Evolutionary conservation across 306 rosid genomes (phyloP).

Genomic region (Cucurbita ficifolia): DNA sequence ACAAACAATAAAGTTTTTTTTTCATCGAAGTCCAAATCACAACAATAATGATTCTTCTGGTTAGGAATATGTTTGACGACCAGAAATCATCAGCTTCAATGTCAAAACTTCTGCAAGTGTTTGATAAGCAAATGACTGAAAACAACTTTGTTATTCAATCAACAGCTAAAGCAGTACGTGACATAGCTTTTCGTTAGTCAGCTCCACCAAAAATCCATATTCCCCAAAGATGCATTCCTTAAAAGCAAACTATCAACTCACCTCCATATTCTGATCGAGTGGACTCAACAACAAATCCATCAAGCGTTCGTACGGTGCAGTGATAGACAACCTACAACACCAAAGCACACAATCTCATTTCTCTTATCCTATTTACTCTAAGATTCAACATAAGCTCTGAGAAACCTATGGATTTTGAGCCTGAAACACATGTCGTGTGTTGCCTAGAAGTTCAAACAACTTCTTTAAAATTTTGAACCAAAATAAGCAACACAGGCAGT

Average conservation of each 20-base stretch:
- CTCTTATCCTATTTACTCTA: not conserved
- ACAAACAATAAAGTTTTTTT: not conserved
- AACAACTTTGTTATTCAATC: not conserved
- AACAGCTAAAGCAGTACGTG: not conserved
- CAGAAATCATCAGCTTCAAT: not conserved
- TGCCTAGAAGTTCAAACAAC: not conserved
- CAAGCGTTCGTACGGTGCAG: conserved; percentile 63
- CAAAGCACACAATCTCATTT: conserved; percentile 1
- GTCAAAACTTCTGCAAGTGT: not conserved
- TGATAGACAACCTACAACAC: conserved; percentile 68
- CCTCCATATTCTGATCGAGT: conserved; percentile 65
- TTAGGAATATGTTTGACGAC: not conserved
- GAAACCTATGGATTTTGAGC: not conserved
- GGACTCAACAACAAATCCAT: conserved; percentile 79
- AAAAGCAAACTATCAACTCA: conserved; percentile 21
- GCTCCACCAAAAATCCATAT: not conserved
- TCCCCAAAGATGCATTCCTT: not conserved
- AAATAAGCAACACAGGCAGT: not conserved
- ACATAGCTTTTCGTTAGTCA: not conserved
- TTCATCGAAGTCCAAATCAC: not conserved
- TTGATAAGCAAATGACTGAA: not conserved
- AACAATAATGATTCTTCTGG: not conserved
- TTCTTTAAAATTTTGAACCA: not conserved
- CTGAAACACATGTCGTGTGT: not conserved
- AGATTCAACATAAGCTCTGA: not conserved